These are phyloP conservation scores for Rhodofomes roseus DNA, from an alignment of 1,284 basidiomycete species.

Conservation along the genomic window DNA sequence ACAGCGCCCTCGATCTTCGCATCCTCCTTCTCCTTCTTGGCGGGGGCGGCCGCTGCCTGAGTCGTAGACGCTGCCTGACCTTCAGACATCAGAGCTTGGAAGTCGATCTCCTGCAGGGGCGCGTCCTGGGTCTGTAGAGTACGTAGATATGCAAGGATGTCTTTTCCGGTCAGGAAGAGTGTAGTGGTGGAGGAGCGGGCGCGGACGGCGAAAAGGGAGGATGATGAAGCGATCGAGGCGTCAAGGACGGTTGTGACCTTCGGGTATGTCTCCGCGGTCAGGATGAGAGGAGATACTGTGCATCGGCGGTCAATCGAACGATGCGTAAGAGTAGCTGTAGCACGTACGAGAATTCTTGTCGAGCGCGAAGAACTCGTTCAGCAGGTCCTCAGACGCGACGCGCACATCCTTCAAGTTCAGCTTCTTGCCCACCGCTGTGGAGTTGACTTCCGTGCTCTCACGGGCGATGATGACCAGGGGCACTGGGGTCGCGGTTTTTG, in stretches of 20 bases:
- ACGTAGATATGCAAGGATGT: constrained; percentile 72
- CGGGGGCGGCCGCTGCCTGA: constrained; percentile 35
- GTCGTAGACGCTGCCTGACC: constrained; percentile 32
- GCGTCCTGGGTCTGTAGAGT: constrained; percentile 61
- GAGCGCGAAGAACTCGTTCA: constrained; percentile 81
- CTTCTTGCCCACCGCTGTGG: constrained; percentile 74
- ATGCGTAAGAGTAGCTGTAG: constrained; percentile 7
- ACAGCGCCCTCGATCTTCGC: constrained; percentile 84
- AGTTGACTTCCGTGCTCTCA: constrained; percentile 80
- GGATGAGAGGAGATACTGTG: constrained; percentile 75
- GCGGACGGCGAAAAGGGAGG: constrained; percentile 71
- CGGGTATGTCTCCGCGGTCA: constrained; percentile 69
- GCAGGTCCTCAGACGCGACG: constrained; percentile 84
- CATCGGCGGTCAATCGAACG: neutral
- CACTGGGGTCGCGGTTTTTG: constrained; percentile 80
- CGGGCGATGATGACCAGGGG: constrained; percentile 87
- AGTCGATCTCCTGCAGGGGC: constrained; percentile 73
- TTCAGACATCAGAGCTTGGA: constrained; percentile 57
- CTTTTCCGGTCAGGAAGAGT: constrained; percentile 72
- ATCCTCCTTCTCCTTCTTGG: constrained; percentile 64
- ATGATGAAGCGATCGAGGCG: constrained; percentile 63
- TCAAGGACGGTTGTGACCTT: constrained; percentile 80
- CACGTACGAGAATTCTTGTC: constrained; percentile 85
- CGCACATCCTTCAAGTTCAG: constrained; percentile 88
- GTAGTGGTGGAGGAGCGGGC: constrained; percentile 69